These are phyloP conservation scores for Mortierella sp. DNA, from an alignment of 371 early-diverging fungal genomes.

Conservation along the genomic window DNA sequence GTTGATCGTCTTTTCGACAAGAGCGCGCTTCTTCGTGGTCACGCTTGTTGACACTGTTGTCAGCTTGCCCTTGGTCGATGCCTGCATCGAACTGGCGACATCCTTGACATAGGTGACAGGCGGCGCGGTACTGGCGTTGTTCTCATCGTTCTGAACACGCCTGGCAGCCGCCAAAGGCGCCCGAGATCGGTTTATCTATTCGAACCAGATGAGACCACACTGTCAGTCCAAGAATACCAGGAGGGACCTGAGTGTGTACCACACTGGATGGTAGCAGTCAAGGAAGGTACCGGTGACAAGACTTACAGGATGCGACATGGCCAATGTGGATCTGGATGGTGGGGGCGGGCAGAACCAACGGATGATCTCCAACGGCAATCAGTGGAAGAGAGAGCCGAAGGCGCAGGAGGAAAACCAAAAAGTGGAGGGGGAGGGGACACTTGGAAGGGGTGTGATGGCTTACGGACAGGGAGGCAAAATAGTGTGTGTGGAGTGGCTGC, in stretches of 20 bases:
- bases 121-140: constrained; percentile 10
- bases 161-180: constrained; percentile 10
- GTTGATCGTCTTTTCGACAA: constrained; percentile 16
- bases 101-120: constrained; percentile 35
- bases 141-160: constrained; percentile 21
- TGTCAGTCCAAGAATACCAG: background rate
- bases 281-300: background rate
- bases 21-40: constrained; percentile 17
- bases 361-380: background rate
- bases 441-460: no score
- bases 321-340: constrained; percentile 3
- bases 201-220: background rate
- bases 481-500: no score
- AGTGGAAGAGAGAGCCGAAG: background rate
- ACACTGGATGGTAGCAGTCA: background rate
- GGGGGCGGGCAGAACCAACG: background rate
- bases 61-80: constrained; percentile 9
- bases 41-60: background rate
- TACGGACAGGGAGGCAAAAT: no score
- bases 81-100: constrained; percentile 20
- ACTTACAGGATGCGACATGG: constrained; percentile 24
- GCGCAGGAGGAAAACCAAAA: no score
- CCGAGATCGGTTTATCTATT: constrained; percentile 20
- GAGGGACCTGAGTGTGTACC: background rate
- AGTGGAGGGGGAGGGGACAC: no score